Evolutionary conservation across 352 stramenopile species (phyloP), one percentile per base, ranked within the genome.

Genomic region (Pythium biforme): DNA sequence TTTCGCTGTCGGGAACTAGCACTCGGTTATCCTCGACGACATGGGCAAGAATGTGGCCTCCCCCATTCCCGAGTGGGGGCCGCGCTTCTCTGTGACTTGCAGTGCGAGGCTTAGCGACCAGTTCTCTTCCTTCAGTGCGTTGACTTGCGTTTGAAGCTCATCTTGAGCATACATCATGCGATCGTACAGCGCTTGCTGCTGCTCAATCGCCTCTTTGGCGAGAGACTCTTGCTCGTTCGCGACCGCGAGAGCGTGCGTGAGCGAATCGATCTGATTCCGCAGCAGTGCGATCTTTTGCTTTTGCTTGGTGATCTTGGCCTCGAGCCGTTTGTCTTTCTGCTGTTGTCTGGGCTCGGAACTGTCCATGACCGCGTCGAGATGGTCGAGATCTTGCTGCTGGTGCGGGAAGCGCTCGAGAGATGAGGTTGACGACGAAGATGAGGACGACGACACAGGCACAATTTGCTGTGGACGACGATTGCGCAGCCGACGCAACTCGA

Each of bases 191-290:
- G 56, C 48, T 27, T 75, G 54, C 5, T 70, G 56, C 40, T 79
- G 56, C 59, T 81, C 65, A 2, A 73, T 68, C 8, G 77, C 73
- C 22, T 73, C 62, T 53, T 91, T 94, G 1, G 79, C 81, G n/a
- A 75, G 37, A 33, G 79, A 91, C 65, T 94, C 83, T 45, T 92
- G 81, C 46, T 91, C 81, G 34, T 94, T 94, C 2, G 83, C 81
- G 12, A 74, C 73, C 20, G 83, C 82, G 8, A 92, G 67, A 4
- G 81, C 85, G 23, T 70, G 69, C 0, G 72, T 75, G 27, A 86
- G 65, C 5, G 68, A 63, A 69, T 74, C 43, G 72, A 70, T 37
- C 63, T 75, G 55, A 68, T 70, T 41, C 43, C 33, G 65, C 41
- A 88, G 50, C 41, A 69, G 66, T 7, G 54, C 59, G 23, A 88